Conservation (phyloP, 1,284 basidiomycete genomes). For the Puccinia horiana region DNA sequence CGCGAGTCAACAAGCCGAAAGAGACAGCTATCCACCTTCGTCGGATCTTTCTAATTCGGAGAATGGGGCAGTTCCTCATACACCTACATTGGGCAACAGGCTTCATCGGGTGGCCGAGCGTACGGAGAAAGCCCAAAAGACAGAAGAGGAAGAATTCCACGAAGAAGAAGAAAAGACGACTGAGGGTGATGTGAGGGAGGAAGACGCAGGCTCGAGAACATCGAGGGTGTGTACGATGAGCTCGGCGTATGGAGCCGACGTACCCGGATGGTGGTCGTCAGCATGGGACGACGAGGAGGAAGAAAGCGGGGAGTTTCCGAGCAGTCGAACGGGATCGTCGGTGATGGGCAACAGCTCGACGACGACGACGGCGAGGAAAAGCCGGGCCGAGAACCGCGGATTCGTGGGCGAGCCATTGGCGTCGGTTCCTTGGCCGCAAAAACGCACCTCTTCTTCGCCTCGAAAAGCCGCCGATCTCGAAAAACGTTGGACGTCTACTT, state of each 20-base stretch:
- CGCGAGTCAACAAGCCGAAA: slow-evolving; percentile 6
- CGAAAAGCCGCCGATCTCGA: background rate
- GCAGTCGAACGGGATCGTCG: too few species aligned
- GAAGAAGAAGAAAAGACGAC: too few species aligned
- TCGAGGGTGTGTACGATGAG: slow-evolving; percentile 3
- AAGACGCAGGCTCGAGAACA: background rate
- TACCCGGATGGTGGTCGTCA: too few species aligned
- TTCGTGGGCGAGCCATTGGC: slow-evolving; percentile 27
- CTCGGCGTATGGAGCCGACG: background rate
- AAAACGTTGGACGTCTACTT: slow-evolving; percentile 10
- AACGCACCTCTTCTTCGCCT: background rate
- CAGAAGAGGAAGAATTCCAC: too few species aligned
- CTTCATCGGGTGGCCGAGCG: slow-evolving; percentile 9
- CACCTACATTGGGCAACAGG: slow-evolving; percentile 24
- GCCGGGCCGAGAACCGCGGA: background rate
- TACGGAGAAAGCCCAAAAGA: background rate
- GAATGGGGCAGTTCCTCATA: slow-evolving; percentile 1
- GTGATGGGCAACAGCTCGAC: background rate
- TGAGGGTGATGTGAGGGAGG: background rate
- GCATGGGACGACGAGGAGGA: too few species aligned
- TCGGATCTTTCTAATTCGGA: background rate
- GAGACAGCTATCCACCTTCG: background rate
- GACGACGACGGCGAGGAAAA: background rate
- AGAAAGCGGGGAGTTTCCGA: too few species aligned
- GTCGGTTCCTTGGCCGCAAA: slow-evolving; percentile 19